These are phyloP conservation scores for Emmonsia crescens DNA, from an alignment of 2,329 filamentous ascomycete genomes.

Conservation along the genomic window DNA sequence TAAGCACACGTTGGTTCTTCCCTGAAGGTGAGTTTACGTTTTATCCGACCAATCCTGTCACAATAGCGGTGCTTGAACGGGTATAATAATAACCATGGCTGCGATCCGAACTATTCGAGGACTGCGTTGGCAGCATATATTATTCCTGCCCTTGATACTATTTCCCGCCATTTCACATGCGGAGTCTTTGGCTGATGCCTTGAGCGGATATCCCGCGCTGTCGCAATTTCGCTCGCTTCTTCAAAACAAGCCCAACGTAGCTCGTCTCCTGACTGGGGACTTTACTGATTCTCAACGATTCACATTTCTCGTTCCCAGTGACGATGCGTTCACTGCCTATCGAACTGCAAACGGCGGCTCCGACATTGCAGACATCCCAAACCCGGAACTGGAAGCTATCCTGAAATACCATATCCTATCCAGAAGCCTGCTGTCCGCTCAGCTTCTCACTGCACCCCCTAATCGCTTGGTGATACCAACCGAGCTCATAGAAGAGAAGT, in stretches of 20 bases:
- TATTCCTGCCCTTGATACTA: neutral
- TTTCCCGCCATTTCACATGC: neutral
- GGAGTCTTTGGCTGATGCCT: neutral
- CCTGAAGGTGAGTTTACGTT: neutral
- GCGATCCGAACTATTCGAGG: constrained; percentile 3
- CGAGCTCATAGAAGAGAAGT: constrained; percentile 3
- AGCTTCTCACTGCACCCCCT: constrained; percentile 4
- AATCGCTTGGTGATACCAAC: constrained; percentile 5
- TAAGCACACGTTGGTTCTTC: neutral
- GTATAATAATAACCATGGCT: neutral
- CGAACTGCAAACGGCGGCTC: neutral
- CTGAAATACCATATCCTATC: constrained; percentile 7
- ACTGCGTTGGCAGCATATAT: neutral
- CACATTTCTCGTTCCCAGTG: constrained; percentile 7
- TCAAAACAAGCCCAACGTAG: neutral
- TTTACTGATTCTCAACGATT: neutral
- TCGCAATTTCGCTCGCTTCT: neutral
- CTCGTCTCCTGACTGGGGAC: neutral
- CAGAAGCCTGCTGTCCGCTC: neutral
- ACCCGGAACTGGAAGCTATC: constrained; percentile 2
- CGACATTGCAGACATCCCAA: constrained; percentile 1
- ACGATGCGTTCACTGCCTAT: constrained; percentile 6
- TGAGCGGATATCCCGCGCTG: neutral
- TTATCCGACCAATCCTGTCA: neutral
- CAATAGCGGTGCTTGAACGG: neutral